These are phyloP conservation scores for Hypoxylon lienhwacheense DNA, from an alignment of 495 filamentous ascomycete genomes.

Conservation along the genomic window DNA sequence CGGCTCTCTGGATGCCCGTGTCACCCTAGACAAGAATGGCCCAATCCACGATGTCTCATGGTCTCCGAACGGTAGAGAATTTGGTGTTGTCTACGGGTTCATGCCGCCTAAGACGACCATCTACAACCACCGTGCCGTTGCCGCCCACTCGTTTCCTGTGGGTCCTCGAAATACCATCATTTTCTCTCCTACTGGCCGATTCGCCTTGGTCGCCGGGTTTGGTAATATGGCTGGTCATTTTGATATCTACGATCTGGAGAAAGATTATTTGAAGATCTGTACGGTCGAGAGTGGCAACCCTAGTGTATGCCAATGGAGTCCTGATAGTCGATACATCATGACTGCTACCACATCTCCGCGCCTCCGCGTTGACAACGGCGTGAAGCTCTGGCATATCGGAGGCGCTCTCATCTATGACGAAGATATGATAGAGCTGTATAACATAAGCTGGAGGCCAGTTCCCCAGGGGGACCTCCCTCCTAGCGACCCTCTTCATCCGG, in stretches of 20 bases:
- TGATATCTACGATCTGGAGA: conserved; percentile 94
- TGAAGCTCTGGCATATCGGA: conserved; percentile 92
- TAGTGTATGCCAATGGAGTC: conserved; percentile 94
- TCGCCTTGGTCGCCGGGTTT: conserved; percentile 92
- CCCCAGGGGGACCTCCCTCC: conserved; percentile 59
- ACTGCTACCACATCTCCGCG: conserved; percentile 95
- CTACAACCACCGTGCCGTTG: conserved; percentile 83
- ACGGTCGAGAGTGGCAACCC: conserved; percentile 96
- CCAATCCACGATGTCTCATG: conserved; percentile 98
- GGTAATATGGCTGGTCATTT: conserved; percentile 97
- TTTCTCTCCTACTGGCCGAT: conserved; percentile 92
- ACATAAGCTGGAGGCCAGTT: conserved; percentile 87
- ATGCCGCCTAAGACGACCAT: conserved; percentile 98
- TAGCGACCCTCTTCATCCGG: conserved; percentile 72
- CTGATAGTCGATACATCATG: conserved; percentile 90
- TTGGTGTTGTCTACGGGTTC: conserved; percentile 94
- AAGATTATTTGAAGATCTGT: conserved; percentile 84
- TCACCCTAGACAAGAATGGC: conserved; percentile 94
- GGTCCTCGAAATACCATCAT: conserved; percentile 90
- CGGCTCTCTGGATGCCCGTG: conserved; percentile 87
- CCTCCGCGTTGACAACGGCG: conserved; percentile 92
- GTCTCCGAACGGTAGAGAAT: conserved; percentile 95
- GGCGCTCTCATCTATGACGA: conserved; percentile 92
- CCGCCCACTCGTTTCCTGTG: conserved; percentile 79
- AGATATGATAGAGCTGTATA: conserved; percentile 91